Percentiles rank a stretch among this genome's conserved stretches.
Evolutionary conservation across 2,329 filamentous ascomycete genomes (phyloP).

Genomic region (Verticillium nubilum): DNA sequence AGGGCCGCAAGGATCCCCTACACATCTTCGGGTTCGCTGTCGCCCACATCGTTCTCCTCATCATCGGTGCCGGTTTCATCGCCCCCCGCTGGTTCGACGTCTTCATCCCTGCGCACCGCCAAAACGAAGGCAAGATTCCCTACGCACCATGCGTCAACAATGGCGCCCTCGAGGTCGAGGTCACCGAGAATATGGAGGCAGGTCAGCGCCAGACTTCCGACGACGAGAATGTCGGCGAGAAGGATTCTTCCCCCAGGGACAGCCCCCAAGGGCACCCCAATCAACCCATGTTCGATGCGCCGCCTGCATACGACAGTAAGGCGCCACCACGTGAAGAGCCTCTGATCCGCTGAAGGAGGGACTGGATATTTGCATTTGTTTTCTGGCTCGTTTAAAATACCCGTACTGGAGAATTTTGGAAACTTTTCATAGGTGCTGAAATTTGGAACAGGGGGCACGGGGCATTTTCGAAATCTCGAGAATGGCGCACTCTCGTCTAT

Average conservation of each 20-base stretch:
- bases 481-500: neutral
- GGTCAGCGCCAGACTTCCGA: neutral
- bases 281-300: neutral
- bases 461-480: neutral
- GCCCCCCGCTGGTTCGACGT: constrained; percentile 48
- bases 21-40: constrained; percentile 44
- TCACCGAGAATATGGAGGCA: constrained; percentile 1
- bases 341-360: neutral
- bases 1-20: constrained; percentile 41
- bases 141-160: constrained; percentile 13
- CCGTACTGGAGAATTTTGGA: neutral
- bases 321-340: neutral
- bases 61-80: constrained; percentile 41
- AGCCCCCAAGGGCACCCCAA: neutral
- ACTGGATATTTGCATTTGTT: neutral
- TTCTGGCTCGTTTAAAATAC: neutral
- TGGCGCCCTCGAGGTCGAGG: constrained; percentile 10
- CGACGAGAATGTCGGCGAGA: neutral
- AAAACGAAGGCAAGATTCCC: constrained; percentile 35
- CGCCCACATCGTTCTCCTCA: constrained; percentile 38
- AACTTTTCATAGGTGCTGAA: neutral
- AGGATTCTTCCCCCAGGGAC: neutral
- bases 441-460: neutral
- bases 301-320: neutral
- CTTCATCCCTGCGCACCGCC: constrained; percentile 41